phyloP scores from a whole-genome alignment of 306 rosid genomes.

The Rosa rugosa region DNA sequence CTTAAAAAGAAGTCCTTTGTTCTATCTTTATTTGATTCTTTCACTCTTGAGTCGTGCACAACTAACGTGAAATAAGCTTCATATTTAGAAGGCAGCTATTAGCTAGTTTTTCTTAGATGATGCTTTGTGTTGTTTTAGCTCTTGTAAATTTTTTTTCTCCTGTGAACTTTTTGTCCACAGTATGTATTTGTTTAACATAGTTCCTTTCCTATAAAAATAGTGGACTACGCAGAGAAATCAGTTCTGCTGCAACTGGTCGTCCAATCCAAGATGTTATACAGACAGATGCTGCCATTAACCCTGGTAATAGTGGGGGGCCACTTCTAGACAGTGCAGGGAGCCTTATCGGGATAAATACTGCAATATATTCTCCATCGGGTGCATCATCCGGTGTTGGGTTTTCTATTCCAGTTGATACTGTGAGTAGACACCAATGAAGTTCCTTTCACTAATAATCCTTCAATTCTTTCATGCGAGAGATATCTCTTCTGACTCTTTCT shows the following conservation, averaged over 20 bases:
- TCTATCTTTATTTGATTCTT: not conserved
- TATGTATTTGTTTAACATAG: not conserved
- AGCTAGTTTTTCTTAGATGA: not conserved
- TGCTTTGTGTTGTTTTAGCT: not conserved
- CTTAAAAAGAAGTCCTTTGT: not conserved
- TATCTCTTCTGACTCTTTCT: not conserved
- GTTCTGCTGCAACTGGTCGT: constrained; percentile 99
- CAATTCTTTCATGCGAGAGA: constrained; percentile 1
- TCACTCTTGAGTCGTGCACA: not conserved
- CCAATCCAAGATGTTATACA: constrained; percentile 99
- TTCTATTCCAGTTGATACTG: constrained; percentile 97
- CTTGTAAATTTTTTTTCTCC: not conserved
- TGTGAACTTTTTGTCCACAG: not conserved
- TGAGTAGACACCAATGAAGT: constrained; percentile 40
- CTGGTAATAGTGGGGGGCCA: constrained; percentile 99
- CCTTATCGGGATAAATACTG: constrained; percentile 95
- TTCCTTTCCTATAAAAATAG: constrained; percentile 27
- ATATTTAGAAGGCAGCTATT: not conserved
- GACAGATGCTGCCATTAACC: constrained; percentile 99
- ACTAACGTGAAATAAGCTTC: not conserved
- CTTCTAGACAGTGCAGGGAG: constrained; percentile 95
- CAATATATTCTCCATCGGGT: constrained; percentile 96
- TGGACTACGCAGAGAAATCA: constrained; percentile 97
- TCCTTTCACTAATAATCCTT: constrained; percentile 13
- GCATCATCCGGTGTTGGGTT: constrained; percentile 99